Conservation (phyloP, 345 rosid genomes). For the Draba incana region DNA sequence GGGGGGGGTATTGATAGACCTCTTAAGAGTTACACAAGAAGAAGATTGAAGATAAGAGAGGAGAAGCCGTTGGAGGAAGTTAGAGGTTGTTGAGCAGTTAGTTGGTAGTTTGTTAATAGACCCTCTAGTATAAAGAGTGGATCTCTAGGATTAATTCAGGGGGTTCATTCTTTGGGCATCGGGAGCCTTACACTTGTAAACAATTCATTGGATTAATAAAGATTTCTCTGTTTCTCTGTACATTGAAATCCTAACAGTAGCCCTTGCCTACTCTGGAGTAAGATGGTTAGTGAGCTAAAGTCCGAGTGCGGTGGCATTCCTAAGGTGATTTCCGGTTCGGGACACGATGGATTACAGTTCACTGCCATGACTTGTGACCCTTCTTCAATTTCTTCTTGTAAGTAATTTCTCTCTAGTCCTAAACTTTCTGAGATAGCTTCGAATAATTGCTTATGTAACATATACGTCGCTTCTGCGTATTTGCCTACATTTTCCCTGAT, state of each 20-base stretch:
- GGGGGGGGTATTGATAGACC: no score
- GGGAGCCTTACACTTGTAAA: no score
- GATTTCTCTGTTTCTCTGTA: no score
- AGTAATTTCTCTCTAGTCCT: constrained; percentile 47
- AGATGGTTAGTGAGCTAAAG: constrained; percentile 55
- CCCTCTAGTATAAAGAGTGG: no score
- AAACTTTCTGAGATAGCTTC: constrained; percentile 52
- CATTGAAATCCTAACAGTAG: constrained; percentile 21
- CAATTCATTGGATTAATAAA: no score
- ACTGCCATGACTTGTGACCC: constrained; percentile 55
- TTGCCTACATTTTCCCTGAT: constrained; percentile 54
- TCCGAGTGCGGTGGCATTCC: constrained; percentile 65
- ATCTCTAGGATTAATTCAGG: no score
- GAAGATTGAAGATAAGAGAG: no score
- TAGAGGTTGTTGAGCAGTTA: no score
- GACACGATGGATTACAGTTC: constrained; percentile 61
- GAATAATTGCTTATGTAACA: constrained; percentile 48
- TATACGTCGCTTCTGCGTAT: constrained; percentile 48
- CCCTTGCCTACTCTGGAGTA: constrained; percentile 54
- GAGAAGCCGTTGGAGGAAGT: no score
- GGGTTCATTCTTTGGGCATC: no score
- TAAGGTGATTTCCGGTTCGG: constrained; percentile 54
- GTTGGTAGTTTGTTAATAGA: no score
- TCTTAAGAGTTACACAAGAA: no score
- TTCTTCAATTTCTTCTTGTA: constrained; percentile 47